phyloP scores from a whole-genome alignment of 371 early-diverging fungal genomes.

The Mortierella sp. region DNA sequence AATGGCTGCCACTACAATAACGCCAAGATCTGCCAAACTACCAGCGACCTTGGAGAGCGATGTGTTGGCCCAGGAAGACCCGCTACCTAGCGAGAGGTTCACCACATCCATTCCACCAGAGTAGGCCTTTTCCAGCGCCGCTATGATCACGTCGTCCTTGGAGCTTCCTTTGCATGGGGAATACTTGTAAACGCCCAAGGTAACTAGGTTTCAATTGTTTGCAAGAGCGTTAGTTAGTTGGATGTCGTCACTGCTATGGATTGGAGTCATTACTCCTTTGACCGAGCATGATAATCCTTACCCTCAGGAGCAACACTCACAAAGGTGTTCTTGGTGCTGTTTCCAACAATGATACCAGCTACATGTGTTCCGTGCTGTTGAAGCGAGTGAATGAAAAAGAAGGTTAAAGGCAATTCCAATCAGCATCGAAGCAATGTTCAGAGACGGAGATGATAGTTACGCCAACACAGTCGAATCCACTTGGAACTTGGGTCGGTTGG shows the following conservation, averaged over 20 bases:
- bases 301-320: conserved; percentile 72
- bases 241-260: background rate
- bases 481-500: background rate
- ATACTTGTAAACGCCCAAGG: conserved; percentile 71
- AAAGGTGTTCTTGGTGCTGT: conserved; percentile 56
- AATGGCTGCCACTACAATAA: conserved; percentile 70
- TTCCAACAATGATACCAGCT: conserved; percentile 71
- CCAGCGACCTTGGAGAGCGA: conserved; percentile 61
- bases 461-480: conserved; percentile 49
- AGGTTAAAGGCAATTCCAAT: too few relatives aligned
- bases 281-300: background rate
- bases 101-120: conserved; percentile 73
- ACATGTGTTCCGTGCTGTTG: conserved; percentile 73
- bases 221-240: background rate
- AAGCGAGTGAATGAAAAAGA: background rate
- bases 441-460: conserved; percentile 11
- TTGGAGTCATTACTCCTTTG: background rate
- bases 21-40: conserved; percentile 59
- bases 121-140: conserved; percentile 72
- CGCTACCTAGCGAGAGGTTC: conserved; percentile 80
- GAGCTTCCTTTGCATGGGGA: conserved; percentile 75
- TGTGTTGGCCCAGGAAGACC: conserved; percentile 63
- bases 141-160: conserved; percentile 71
- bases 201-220: conserved; percentile 38
- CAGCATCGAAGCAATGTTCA: background rate